A percentile compares a stretch with the other conserved stretches of the same genome.
phyloP scores from a whole-genome alignment of 1,284 basidiomycete genomes.

The Athelia psychrophila region DNA sequence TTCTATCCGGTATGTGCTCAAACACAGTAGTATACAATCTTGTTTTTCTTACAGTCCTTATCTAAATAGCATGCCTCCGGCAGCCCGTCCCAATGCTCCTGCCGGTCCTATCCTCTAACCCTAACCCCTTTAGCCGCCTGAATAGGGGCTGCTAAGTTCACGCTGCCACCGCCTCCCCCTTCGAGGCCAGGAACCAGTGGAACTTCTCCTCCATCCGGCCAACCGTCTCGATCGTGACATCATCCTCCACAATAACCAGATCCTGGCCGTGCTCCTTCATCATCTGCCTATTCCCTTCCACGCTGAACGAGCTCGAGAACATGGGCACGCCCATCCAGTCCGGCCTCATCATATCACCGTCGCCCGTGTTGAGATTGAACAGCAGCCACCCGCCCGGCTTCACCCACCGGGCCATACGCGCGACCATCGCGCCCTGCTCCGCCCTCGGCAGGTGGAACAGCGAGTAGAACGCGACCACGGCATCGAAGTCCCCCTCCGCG shows the following conservation, averaged over 20 bases:
- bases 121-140: too few species aligned
- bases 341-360: slow-evolving; percentile 13
- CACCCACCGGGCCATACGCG: slow-evolving; percentile 20
- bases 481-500: slow-evolving; percentile 16
- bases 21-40: too few species aligned
- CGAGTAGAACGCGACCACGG: slow-evolving; percentile 21
- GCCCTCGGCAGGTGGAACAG: slow-evolving; percentile 22
- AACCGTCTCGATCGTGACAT: slow-evolving; percentile 16
- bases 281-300: slow-evolving; percentile 20
- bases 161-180: slow-evolving; percentile 8
- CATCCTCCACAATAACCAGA: slow-evolving; percentile 16
- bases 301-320: slow-evolving; percentile 20
- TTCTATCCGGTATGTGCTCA: too few species aligned
- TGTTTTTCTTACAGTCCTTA: too few species aligned
- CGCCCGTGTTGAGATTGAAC: slow-evolving; percentile 14
- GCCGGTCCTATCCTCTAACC: too few species aligned
- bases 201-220: slow-evolving; percentile 18
- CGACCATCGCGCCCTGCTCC: slow-evolving; percentile 20
- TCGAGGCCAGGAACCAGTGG: slow-evolving; percentile 23
- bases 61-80: too few species aligned
- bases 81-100: too few species aligned
- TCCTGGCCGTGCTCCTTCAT: slow-evolving; percentile 12
- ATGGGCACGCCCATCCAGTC: slow-evolving; percentile 23
- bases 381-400: slow-evolving; percentile 20
- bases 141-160: too few species aligned